Percentiles rank a stretch among this genome's conserved stretches.
Conservation (phyloP, 2,329 filamentous ascomycete genomes). For the Macroventuria anomochaeta region DNA sequence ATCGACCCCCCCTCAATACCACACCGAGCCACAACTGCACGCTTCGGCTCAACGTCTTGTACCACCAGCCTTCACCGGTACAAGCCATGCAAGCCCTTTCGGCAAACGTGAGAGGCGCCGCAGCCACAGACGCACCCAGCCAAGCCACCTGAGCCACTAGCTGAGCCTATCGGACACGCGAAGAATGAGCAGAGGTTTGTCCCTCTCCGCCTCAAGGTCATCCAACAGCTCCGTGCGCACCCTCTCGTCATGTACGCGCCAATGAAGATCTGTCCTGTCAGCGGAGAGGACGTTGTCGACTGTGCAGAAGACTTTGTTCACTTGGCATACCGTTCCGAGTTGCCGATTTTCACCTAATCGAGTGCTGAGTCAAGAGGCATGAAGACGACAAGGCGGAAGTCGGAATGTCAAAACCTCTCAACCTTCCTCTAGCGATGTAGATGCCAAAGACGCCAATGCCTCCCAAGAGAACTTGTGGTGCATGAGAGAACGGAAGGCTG, state of each 20-base stretch:
- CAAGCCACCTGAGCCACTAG: conserved; percentile 16
- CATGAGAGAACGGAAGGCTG: conserved; percentile 3
- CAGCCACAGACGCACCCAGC: conserved; percentile 10
- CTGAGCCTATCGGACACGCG: conserved; percentile 18
- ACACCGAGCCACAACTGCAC: background rate
- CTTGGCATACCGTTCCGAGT: conserved; percentile 18
- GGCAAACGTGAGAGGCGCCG: conserved; percentile 1
- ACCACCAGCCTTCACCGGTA: background rate
- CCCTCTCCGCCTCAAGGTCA: conserved; percentile 20
- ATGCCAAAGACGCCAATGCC: conserved; percentile 29
- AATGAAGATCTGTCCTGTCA: conserved; percentile 1
- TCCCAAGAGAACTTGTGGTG: conserved; percentile 15
- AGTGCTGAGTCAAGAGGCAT: background rate
- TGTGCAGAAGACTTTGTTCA: background rate
- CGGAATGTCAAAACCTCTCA: conserved; percentile 27
- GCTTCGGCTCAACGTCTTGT: background rate
- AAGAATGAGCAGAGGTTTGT: conserved; percentile 23
- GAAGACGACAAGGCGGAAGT: conserved; percentile 30
- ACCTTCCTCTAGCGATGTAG: conserved; percentile 28
- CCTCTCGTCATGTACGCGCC: conserved; percentile 4
- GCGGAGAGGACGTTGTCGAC: conserved; percentile 1
- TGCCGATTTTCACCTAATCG: conserved; percentile 18
- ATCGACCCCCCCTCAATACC: background rate
- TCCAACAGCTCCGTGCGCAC: conserved; percentile 4
- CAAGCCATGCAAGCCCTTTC: background rate